Evolutionary conservation across 1,284 basidiomycete species (phyloP).

Genomic region (Fomitopsis palustris): DNA sequence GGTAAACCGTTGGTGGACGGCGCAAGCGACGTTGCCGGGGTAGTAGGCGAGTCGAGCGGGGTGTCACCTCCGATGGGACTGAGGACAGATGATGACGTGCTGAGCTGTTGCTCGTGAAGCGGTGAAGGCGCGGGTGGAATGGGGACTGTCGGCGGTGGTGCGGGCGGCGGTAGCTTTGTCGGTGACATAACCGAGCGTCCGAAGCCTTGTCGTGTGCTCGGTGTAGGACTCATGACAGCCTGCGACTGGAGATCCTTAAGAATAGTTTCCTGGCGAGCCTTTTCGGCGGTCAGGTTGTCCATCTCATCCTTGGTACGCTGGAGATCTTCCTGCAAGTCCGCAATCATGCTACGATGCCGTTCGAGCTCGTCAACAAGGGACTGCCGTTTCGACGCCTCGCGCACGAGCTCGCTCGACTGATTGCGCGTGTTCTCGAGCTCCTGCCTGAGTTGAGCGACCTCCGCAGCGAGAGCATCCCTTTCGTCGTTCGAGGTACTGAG

Average conservation of each 20-base stretch:
- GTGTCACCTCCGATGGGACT: slow-evolving; percentile 56
- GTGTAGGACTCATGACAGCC: slow-evolving; percentile 52
- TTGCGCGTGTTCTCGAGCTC: slow-evolving; percentile 55
- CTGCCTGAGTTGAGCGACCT: slow-evolving; percentile 53
- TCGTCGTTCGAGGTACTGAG: slow-evolving; percentile 44
- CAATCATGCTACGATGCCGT: slow-evolving; percentile 67
- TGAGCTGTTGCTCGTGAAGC: slow-evolving; percentile 36
- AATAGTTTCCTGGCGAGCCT: slow-evolving; percentile 58
- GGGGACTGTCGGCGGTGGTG: slow-evolving; percentile 84
- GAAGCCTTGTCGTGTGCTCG: slow-evolving; percentile 33
- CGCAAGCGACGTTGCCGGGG: slow-evolving; percentile 53
- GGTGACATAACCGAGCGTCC: slow-evolving; percentile 57
- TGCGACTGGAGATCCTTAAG: slow-evolving; percentile 77
- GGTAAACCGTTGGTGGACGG: slow-evolving; percentile 33
- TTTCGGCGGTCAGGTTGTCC: slow-evolving; percentile 72
- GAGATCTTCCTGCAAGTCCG: slow-evolving; percentile 71
- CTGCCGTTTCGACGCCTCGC: slow-evolving; percentile 72
- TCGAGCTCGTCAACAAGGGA: slow-evolving; percentile 73
- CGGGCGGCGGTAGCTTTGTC: slow-evolving; percentile 82
- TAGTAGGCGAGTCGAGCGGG: slow-evolving; percentile 54
- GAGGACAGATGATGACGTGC: slow-evolving; percentile 41
- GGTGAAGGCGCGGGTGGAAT: slow-evolving; percentile 76
- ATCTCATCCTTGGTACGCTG: slow-evolving; percentile 79
- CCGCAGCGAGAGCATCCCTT: slow-evolving; percentile 48
- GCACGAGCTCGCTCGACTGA: slow-evolving; percentile 60